Conservation (phyloP, 2,329 filamentous ascomycete species). For the Aspergillus ochraceus region DNA sequence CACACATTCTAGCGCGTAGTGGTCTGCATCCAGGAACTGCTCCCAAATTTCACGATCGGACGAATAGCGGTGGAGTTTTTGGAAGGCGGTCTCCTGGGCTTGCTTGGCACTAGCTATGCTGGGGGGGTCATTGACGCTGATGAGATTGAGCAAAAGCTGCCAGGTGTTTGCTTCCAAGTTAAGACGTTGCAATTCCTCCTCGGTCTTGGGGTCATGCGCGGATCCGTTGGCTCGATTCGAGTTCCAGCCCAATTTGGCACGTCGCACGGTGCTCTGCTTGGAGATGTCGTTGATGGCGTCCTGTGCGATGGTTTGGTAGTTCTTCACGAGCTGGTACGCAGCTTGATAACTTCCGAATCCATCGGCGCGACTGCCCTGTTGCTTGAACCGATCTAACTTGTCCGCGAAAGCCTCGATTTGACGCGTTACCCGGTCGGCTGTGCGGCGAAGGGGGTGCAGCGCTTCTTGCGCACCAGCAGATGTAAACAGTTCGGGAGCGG, state of each 20-base stretch:
- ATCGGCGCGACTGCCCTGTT: constrained; percentile 46
- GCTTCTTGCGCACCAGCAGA: constrained; percentile 51
- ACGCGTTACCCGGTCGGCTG: constrained; percentile 68
- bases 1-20: constrained; percentile 73
- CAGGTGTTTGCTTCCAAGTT: constrained; percentile 87
- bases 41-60: constrained; percentile 66
- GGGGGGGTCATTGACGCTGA: constrained; percentile 66
- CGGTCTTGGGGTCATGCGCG: constrained; percentile 24
- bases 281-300: constrained; percentile 49
- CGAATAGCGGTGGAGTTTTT: constrained; percentile 56
- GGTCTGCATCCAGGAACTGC: constrained; percentile 72
- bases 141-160: constrained; percentile 75
- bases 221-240: constrained; percentile 21
- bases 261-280: constrained; percentile 40
- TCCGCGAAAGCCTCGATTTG: constrained; percentile 88
- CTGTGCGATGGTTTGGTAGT: constrained; percentile 60
- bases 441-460: constrained; percentile 61
- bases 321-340: constrained; percentile 67
- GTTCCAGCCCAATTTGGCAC: constrained; percentile 34
- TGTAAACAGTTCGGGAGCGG: constrained; percentile 40
- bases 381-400: constrained; percentile 73
- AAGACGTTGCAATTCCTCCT: constrained; percentile 56
- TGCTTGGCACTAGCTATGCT: constrained; percentile 39
- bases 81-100: constrained; percentile 41
- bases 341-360: constrained; percentile 60